Conservation (phyloP, 2,329 filamentous ascomycete species). For the Claviceps humidiphila region DNA sequence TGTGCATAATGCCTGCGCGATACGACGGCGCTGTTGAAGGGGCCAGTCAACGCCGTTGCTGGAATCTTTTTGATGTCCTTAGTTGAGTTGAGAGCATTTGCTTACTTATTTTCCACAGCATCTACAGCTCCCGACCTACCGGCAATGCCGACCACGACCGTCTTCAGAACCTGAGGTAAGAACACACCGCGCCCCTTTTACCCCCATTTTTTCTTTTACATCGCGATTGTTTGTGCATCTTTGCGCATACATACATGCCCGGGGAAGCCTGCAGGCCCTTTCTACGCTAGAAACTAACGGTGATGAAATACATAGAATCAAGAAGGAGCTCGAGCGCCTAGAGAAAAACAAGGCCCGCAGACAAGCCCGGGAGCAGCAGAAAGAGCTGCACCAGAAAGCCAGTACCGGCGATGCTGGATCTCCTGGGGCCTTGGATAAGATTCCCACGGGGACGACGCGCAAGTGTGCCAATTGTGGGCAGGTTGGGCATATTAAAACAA, state of each 20-base stretch:
- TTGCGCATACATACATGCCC: too few species aligned
- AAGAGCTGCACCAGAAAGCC: slow-evolving; percentile 44
- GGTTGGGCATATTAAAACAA: slow-evolving; percentile 96
- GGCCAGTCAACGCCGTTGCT: slow-evolving; percentile 15
- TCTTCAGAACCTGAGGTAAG: slow-evolving; percentile 29
- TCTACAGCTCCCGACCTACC: slow-evolving; percentile 35
- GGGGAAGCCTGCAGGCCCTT: too few species aligned
- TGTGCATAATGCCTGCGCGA: slow-evolving; percentile 9
- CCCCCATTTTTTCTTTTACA: neutral
- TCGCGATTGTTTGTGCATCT: too few species aligned
- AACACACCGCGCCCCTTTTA: too few species aligned
- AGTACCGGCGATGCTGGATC: slow-evolving; percentile 33
- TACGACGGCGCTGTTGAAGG: slow-evolving; percentile 2
- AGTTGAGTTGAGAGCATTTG: slow-evolving; percentile 19
- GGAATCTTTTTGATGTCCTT: slow-evolving; percentile 18
- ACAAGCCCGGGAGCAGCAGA: slow-evolving; percentile 81
- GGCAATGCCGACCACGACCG: slow-evolving; percentile 38
- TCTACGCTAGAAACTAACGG: too few species aligned
- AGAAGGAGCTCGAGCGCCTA: slow-evolving; percentile 63
- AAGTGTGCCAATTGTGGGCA: slow-evolving; percentile 98
- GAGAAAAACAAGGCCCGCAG: slow-evolving; percentile 85
- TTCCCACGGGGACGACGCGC: slow-evolving; percentile 56
- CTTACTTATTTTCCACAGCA: slow-evolving; percentile 32
- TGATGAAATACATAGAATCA: slow-evolving; percentile 19
- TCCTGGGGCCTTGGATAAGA: slow-evolving; percentile 37